Percentiles rank a stretch among this genome's conserved stretches.
These are phyloP conservation scores for Alternaria rosae DNA, from an alignment of 2,329 filamentous ascomycete species.

Conservation along the genomic window DNA sequence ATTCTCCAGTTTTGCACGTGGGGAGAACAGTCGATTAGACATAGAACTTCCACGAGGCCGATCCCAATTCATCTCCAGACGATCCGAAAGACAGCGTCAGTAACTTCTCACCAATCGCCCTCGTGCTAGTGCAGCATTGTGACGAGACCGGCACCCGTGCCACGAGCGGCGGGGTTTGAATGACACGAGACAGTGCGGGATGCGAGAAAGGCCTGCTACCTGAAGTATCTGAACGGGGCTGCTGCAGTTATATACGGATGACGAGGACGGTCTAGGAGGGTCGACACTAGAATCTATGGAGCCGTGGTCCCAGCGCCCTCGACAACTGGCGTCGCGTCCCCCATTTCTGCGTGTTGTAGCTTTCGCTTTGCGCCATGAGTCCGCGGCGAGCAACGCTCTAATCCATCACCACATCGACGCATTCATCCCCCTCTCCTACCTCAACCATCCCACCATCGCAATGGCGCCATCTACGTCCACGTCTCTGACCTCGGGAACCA, in stretches of 20 bases:
- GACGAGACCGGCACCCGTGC: neutral
- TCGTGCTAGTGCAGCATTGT: neutral
- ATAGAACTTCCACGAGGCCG: neutral
- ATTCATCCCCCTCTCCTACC: too few species aligned
- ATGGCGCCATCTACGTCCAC: neutral
- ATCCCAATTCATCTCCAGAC: neutral
- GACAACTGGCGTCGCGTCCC: too few species aligned
- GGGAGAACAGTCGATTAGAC: neutral
- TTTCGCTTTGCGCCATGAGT: too few species aligned
- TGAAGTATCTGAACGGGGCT: neutral
- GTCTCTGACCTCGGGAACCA: neutral
- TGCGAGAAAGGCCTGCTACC: neutral
- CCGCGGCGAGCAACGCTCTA: too few species aligned
- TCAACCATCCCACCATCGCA: neutral
- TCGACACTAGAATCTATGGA: neutral
- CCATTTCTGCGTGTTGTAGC: too few species aligned
- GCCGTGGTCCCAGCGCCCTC: neutral
- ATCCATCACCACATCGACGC: too few species aligned
- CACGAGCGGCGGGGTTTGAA: fast-evolving
- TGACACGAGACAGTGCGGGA: neutral
- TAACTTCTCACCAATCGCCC: neutral
- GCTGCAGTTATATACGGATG: neutral
- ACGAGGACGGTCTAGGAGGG: neutral
- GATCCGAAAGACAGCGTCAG: neutral
- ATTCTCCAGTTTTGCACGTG: neutral